Evolutionary conservation across 805 yeast species (phyloP).

Genomic region (Metschnikowia santaceciliae): DNA sequence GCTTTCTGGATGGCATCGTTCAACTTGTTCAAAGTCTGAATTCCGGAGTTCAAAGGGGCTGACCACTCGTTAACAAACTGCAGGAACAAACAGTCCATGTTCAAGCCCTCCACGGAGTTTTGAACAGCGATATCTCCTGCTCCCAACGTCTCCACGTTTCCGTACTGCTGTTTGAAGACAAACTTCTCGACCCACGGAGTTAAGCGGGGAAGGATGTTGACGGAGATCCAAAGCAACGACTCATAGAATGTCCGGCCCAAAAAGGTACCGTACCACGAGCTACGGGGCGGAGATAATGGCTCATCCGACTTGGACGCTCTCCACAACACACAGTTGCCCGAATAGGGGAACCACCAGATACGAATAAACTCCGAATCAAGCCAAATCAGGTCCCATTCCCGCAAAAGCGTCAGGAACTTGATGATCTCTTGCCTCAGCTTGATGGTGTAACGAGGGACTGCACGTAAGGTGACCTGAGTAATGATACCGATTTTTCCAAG

Average conservation of each 20-base stretch:
- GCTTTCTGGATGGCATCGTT: slow-evolving; percentile 61
- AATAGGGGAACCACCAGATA: slow-evolving; percentile 97
- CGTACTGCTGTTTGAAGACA: slow-evolving; percentile 82
- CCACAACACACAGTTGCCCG: slow-evolving; percentile 84
- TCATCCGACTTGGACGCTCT: slow-evolving; percentile 76
- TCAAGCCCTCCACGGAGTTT: slow-evolving; percentile 79
- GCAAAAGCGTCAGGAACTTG: slow-evolving; percentile 65
- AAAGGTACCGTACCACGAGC: slow-evolving; percentile 81
- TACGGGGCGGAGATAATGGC: slow-evolving; percentile 57
- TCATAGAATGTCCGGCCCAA: slow-evolving; percentile 80
- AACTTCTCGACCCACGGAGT: slow-evolving; percentile 85
- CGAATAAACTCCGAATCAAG: slow-evolving; percentile 85
- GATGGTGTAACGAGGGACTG: slow-evolving; percentile 79
- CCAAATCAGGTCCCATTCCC: slow-evolving; percentile 79
- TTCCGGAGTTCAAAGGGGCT: slow-evolving; percentile 79
- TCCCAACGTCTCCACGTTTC: slow-evolving; percentile 62
- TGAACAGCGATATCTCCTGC: slow-evolving; percentile 66
- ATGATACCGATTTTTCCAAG: slow-evolving; percentile 91
- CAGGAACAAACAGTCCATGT: slow-evolving; percentile 92
- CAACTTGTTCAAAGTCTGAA: slow-evolving; percentile 61
- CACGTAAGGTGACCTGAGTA: slow-evolving; percentile 77
- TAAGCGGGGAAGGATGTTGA: slow-evolving; percentile 63
- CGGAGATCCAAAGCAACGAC: slow-evolving; percentile 72
- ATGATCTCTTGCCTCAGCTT: slow-evolving; percentile 80
- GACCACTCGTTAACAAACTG: slow-evolving; percentile 98